Base-by-base conservation (phyloP, 1,284 basidiomycete species). In the Vanrija sp. region DNA sequence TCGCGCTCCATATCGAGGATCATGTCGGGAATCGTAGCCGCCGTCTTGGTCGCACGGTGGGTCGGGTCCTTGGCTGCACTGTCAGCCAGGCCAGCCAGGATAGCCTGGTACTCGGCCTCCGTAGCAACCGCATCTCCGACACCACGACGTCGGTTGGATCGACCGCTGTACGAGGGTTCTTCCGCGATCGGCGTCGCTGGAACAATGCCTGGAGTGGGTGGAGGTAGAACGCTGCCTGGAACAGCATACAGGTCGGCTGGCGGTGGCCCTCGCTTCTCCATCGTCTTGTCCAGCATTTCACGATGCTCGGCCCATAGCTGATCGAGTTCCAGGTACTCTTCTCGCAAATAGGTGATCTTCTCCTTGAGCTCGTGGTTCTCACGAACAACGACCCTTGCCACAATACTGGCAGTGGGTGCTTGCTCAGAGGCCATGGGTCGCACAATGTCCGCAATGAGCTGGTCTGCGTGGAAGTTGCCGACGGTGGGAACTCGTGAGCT, bases 101-200 rank as follows among this genome's bases (percentile, higher is more conserved):
- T 94, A 77, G 94, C 92, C 68, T 97, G 89, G 84, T 97, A 94
- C 79, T 98, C 95, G 54, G 96, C 83, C 74, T 98, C 95, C 18
- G 92, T 93, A 2, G 91, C 85, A 12, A 95, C 93, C 7, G 90
- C 87, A 73, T 98, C 94, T 21, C 91, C 91, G 60, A 55, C 60
- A 21, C 61, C 63, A 48, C 70, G 60, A 18, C 67, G 61, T 14
- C 71, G 65, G 38, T 65, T 68, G 19, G 64, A 65, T 15, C 69
- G 63, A 12, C 34, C 34, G 12, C 34, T 34, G 34, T 34, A 34
- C 3, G 65, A 58, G 1, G 59, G 56, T 26, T 74, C 72, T 38
- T 74, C 71, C 12, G 51, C 49, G 8, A 66, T 54, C 6, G 64
- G 62, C 7, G 64, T 60, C 8, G 66, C 55, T 0, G 70, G 69